A percentile compares a stretch with the other conserved stretches of the same genome.
phyloP scores from a whole-genome alignment of 371 early-diverging fungal genomes.

The Apophysomyces elegans region DNA sequence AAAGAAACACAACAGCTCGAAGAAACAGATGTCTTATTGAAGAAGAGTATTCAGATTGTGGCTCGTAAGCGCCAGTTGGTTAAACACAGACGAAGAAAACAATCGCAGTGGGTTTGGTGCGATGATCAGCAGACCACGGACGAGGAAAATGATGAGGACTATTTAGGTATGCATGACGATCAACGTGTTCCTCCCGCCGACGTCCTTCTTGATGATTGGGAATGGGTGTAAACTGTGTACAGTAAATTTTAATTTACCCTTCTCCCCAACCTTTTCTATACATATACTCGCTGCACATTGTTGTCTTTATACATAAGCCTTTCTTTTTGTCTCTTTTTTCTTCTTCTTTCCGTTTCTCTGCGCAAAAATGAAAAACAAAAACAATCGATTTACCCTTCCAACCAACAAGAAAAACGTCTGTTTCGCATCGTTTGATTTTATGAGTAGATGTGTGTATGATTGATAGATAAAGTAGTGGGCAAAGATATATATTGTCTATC shows the following conservation, averaged over 20 bases:
- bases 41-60: constrained; percentile 44
- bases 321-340: neutral
- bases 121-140: constrained; percentile 12
- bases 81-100: constrained; percentile 24
- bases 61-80: constrained; percentile 39
- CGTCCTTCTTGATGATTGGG: constrained; percentile 3
- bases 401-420: too few relatives aligned
- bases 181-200: constrained; percentile 2
- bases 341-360: neutral
- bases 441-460: too few relatives aligned
- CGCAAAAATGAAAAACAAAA: constrained; percentile 8
- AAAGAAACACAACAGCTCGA: constrained; percentile 43
- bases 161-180: neutral
- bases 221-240: constrained; percentile 8
- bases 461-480: too few relatives aligned
- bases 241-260: neutral
- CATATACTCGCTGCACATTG: constrained; percentile 1
- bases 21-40: constrained; percentile 46
- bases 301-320: constrained; percentile 6
- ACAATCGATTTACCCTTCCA: too few relatives aligned
- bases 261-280: neutral
- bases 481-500: too few relatives aligned
- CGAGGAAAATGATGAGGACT: neutral
- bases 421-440: too few relatives aligned
- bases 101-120: constrained; percentile 33